Evolutionary conservation across 2,329 filamentous ascomycete genomes (phyloP).

Genomic region (Blastomyces silverae): DNA sequence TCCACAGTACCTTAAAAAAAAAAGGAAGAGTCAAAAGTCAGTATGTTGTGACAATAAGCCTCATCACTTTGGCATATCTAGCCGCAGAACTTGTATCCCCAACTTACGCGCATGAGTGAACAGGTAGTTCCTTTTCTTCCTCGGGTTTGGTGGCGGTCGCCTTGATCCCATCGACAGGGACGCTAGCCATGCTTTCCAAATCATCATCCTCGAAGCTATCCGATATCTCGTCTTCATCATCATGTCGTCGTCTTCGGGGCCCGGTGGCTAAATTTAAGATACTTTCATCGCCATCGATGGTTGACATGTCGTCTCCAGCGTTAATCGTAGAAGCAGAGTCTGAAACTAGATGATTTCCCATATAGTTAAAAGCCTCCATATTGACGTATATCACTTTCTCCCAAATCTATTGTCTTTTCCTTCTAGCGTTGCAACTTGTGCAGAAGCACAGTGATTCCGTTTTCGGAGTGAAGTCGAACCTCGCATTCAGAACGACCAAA

Average conservation of each 20-base stretch:
- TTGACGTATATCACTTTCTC: constrained; percentile 16
- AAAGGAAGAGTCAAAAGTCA: constrained; percentile 16
- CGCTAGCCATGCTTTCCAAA: constrained; percentile 66
- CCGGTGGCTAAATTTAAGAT: constrained; percentile 61
- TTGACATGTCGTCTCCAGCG: constrained; percentile 70
- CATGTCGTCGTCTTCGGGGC: constrained; percentile 60
- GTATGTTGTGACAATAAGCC: constrained; percentile 17
- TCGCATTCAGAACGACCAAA: neutral
- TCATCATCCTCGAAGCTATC: constrained; percentile 81
- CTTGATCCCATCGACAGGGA: constrained; percentile 67
- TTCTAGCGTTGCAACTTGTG: neutral
- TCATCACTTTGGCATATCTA: constrained; percentile 9
- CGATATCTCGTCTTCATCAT: constrained; percentile 84
- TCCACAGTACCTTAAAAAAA: constrained; percentile 75
- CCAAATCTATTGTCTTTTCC: neutral
- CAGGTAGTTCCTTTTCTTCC: constrained; percentile 83
- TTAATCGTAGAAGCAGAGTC: constrained; percentile 83
- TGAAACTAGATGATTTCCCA: constrained; percentile 70
- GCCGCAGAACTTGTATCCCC: constrained; percentile 8
- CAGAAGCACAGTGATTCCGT: neutral
- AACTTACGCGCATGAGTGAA: constrained; percentile 91
- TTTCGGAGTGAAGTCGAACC: constrained; percentile 1
- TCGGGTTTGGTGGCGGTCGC: constrained; percentile 50
- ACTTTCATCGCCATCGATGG: constrained; percentile 70
- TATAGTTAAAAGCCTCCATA: constrained; percentile 86